These are phyloP conservation scores for Talaromyces sp. DNA, from an alignment of 2,329 filamentous ascomycete species.

Conservation along the genomic window DNA sequence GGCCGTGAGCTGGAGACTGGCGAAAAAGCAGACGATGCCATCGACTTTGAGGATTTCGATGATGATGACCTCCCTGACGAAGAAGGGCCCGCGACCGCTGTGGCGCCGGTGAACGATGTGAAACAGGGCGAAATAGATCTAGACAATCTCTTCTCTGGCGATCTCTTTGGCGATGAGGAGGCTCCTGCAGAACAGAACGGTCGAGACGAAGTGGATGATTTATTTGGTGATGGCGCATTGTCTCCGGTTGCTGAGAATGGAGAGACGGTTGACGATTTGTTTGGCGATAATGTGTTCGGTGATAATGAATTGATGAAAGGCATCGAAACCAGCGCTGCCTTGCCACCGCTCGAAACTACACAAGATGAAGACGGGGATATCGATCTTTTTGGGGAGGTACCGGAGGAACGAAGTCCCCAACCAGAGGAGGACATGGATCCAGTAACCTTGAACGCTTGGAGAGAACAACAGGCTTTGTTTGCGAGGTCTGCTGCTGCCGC, in stretches of 20 bases:
- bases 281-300: slow-evolving; percentile 28
- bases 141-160: slow-evolving; percentile 19
- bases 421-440: slow-evolving; percentile 41
- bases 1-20: slow-evolving; percentile 43
- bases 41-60: slow-evolving; percentile 86
- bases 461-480: slow-evolving; percentile 47
- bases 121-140: slow-evolving; percentile 47
- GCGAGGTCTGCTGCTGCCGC: slow-evolving; percentile 46
- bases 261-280: slow-evolving; percentile 30
- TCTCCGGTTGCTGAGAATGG: slow-evolving; percentile 32
- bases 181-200: slow-evolving; percentile 26
- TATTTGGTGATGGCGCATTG: slow-evolving; percentile 45
- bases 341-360: slow-evolving; percentile 3
- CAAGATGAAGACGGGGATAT: slow-evolving; percentile 25
- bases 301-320: slow-evolving; percentile 24
- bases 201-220: slow-evolving; percentile 45
- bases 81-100: slow-evolving; percentile 25
- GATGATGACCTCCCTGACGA: slow-evolving; percentile 89
- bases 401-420: slow-evolving; percentile 27
- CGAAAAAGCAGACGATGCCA: slow-evolving; percentile 86
- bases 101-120: slow-evolving; percentile 1
- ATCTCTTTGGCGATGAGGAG: slow-evolving; percentile 26
- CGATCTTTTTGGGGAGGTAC: slow-evolving; percentile 22
- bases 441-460: slow-evolving; percentile 41
- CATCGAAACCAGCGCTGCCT: neutral